Evolutionary conservation across 1,139 yeast genomes (phyloP).

Genomic region (Saccharomyces hybrid): DNA sequence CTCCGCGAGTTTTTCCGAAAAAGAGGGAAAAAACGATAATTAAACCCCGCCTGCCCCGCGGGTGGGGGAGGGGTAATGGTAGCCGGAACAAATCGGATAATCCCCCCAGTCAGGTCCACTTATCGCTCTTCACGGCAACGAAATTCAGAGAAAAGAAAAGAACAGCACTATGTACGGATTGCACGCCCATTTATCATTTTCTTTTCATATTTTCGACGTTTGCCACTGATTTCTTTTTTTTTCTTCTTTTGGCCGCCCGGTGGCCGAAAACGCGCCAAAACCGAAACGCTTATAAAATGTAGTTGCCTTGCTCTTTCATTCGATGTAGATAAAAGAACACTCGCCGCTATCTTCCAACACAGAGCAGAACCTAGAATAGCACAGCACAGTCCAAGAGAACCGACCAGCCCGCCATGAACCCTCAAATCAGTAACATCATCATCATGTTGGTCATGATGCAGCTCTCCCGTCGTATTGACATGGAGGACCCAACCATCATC

Average conservation of each 20-base stretch:
- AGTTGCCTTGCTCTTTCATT: neutral
- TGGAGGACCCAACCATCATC: slow-evolving; percentile 74
- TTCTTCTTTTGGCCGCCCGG: neutral
- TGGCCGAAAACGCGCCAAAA: neutral
- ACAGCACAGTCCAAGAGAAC: neutral
- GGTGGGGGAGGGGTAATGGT: neutral
- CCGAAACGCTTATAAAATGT: neutral
- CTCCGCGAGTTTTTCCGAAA: neutral
- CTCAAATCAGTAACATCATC: slow-evolving; percentile 78
- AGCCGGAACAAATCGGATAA: neutral
- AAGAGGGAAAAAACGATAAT: neutral
- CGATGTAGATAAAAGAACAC: neutral
- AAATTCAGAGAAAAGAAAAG: neutral
- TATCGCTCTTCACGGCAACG: neutral
- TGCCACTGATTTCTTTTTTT: neutral
- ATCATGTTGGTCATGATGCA: slow-evolving; percentile 98
- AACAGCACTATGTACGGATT: neutral
- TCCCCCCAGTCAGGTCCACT: neutral
- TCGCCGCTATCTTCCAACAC: neutral
- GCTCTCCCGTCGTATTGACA: slow-evolving; percentile 79
- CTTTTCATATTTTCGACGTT: neutral
- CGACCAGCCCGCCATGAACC: slow-evolving; percentile 45
- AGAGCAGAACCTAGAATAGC: neutral
- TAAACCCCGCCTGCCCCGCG: slow-evolving; percentile 1
- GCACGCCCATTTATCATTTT: neutral